phyloP scores from a whole-genome alignment of 257 asterid species.

The Nyctanthes arbortristis region DNA sequence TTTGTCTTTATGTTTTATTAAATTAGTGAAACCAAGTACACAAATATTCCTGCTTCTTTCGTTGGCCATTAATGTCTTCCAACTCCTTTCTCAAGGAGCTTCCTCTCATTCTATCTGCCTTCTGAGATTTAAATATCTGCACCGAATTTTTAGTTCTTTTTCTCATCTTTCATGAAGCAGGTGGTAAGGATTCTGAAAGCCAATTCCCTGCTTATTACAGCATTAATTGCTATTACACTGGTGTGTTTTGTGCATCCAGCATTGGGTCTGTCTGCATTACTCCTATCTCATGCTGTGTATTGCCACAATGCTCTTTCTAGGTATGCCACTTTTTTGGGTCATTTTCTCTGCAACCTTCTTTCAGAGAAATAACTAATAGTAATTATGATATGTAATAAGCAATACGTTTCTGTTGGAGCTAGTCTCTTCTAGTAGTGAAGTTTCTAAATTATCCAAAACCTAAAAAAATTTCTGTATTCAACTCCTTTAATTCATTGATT shows the following conservation, averaged over 20 bases:
- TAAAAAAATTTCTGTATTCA: not conserved
- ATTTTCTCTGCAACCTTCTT: too few relatives aligned
- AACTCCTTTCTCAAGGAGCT: slow-evolving; percentile 9
- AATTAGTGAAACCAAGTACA: not conserved
- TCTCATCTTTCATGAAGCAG: slow-evolving; percentile 45
- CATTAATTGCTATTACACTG: slow-evolving; percentile 59
- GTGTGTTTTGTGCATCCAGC: slow-evolving; percentile 90
- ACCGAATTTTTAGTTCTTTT: slow-evolving; percentile 3
- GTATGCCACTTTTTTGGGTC: slow-evolving; percentile 35
- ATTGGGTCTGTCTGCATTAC: slow-evolving; percentile 75
- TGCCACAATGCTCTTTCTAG: slow-evolving; percentile 83
- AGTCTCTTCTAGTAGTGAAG: not conserved
- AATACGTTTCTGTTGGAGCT: not conserved
- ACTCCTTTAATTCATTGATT: not conserved
- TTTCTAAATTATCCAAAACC: not conserved
- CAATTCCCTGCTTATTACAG: slow-evolving; percentile 60
- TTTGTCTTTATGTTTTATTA: not conserved
- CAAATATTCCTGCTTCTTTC: slow-evolving; percentile 4
- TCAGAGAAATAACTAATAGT: not conserved
- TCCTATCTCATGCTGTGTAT: slow-evolving; percentile 66
- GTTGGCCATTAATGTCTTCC: slow-evolving; percentile 1
- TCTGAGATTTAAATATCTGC: slow-evolving; percentile 10
- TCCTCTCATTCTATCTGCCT: slow-evolving; percentile 10
- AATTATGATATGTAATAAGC: not conserved
- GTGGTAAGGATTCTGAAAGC: slow-evolving; percentile 60